Conservation (phyloP, 495 filamentous ascomycete species). For the Hyaloscypha bicolor region DNA sequence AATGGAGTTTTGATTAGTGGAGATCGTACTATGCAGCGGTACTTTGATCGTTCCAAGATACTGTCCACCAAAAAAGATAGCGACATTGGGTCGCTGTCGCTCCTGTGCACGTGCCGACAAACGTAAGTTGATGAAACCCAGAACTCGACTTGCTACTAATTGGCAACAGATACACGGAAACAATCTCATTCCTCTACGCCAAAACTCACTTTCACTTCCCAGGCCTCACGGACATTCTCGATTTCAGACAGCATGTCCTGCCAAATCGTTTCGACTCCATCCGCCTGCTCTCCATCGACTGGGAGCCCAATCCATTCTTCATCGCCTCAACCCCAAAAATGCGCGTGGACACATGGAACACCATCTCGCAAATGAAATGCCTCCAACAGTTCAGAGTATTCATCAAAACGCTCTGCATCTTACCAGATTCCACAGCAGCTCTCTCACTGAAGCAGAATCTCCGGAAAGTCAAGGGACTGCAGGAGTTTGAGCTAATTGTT, state of each 20-base stretch:
- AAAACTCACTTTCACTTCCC: slow-evolving; percentile 19
- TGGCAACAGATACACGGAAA: background rate
- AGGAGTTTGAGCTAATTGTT: slow-evolving; percentile 7
- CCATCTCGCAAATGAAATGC: background rate
- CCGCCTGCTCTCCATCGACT: slow-evolving; percentile 3
- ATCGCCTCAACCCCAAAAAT: background rate
- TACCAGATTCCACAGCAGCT: background rate
- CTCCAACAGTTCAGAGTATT: slow-evolving; percentile 12
- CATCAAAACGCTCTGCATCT: slow-evolving; percentile 13
- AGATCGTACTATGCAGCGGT: background rate
- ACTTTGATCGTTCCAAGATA: slow-evolving; percentile 7
- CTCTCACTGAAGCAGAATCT: slow-evolving; percentile 9
- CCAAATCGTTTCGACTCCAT: slow-evolving; percentile 1
- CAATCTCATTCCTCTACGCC: slow-evolving; percentile 9
- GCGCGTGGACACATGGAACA: slow-evolving; percentile 1
- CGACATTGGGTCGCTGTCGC: background rate
- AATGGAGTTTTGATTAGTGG: slow-evolving; percentile 5
- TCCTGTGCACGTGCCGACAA: slow-evolving; percentile 3
- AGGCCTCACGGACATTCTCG: slow-evolving; percentile 5
- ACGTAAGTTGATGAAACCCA: background rate
- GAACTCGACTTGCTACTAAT: background rate
- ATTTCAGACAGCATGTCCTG: background rate
- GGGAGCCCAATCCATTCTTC: slow-evolving; percentile 13
- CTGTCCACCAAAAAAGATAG: background rate
- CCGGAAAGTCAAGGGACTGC: background rate